Conservation (phyloP, 768 basidiomycete genomes). For the Suillus decipiens region DNA sequence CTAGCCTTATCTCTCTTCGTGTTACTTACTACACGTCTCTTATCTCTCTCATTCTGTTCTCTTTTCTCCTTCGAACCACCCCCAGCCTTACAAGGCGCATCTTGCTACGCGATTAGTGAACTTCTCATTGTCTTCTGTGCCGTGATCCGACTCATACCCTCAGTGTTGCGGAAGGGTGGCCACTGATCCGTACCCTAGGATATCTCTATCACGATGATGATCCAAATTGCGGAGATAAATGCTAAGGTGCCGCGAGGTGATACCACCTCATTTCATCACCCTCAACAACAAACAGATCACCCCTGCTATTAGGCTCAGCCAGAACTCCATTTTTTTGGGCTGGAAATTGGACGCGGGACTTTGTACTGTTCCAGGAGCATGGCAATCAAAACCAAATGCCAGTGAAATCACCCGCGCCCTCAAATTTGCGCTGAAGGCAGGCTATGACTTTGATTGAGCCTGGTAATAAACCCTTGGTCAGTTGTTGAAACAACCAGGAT, state of each 20-base stretch:
- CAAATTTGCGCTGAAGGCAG: conserved; percentile 69
- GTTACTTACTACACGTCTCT: no score
- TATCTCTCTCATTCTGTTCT: no score
- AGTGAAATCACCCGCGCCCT: conserved; percentile 66
- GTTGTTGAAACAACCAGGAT: conserved; percentile 7
- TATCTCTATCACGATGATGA: not conserved
- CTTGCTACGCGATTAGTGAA: not conserved
- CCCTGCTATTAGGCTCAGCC: conserved; percentile 60
- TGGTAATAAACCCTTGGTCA: conserved; percentile 29
- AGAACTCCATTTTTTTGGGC: conserved; percentile 17
- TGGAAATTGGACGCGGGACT: not conserved
- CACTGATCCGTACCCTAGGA: not conserved
- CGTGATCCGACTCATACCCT: no score
- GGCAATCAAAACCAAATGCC: conserved; percentile 71
- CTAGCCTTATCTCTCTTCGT: no score
- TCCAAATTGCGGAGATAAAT: conserved; percentile 38
- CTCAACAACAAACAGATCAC: conserved; percentile 52
- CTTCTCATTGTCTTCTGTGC: not conserved
- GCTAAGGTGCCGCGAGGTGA: no score
- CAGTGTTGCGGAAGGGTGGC: not conserved
- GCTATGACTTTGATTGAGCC: conserved; percentile 78
- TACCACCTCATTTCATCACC: no score
- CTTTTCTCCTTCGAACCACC: no score
- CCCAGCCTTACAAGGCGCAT: no score
- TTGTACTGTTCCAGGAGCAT: conserved; percentile 58